Base-by-base conservation (phyloP, 2,329 filamentous ascomycete genomes). In the Purpureocillium takamizusanense region DNA sequence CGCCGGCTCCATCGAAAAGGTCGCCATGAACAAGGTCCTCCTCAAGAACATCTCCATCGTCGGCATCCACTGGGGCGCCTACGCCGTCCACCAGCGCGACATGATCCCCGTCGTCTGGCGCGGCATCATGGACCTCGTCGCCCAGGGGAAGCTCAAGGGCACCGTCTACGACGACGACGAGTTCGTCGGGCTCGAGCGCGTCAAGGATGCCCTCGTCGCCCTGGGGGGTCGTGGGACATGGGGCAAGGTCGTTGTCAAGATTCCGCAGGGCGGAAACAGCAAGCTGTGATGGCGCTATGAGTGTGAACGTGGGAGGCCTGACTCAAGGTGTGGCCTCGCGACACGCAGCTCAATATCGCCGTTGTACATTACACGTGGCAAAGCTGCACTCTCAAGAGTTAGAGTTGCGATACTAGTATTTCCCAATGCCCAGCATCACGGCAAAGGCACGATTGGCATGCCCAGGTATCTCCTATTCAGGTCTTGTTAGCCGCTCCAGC, bases 231-330 rank as follows among this genome's bases (percentile, higher is more conserved):
- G 90, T 42, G 85, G 83, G 36, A 95, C 88, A 2, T 97, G 90
- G 90, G 90, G 90, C 0, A 97, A 97, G 71, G 90, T 97, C 1
- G 86, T 95, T 2, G 81, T 95, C 15, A 86, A 86, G 62, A 70
- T 97, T 31, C 80, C 83, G 2, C 84, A 88, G 50, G 70, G 77
- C 33, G 72, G 68, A 7, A 66, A 70, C 45, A 76, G 70, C 51
- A 77, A 74, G 58, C 49, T 81, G 54, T 81, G 48, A 52, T 27
- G 14, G 21, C 21, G 21, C 21, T 10, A 6, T 10, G 21, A 25
- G 21, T 10, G 6, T 25, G 21, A 10, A 25, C 10, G 21, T 6
- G 10, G 21, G 10, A 25, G 21, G 10, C 21, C 21, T 25, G 6
- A 10, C 21, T 6, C 21, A 25, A 25, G 5, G 21, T 25, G 10